Evolutionary conservation across 106 monocot species (phyloP).

Genomic region (Xerophyta viscosa): DNA sequence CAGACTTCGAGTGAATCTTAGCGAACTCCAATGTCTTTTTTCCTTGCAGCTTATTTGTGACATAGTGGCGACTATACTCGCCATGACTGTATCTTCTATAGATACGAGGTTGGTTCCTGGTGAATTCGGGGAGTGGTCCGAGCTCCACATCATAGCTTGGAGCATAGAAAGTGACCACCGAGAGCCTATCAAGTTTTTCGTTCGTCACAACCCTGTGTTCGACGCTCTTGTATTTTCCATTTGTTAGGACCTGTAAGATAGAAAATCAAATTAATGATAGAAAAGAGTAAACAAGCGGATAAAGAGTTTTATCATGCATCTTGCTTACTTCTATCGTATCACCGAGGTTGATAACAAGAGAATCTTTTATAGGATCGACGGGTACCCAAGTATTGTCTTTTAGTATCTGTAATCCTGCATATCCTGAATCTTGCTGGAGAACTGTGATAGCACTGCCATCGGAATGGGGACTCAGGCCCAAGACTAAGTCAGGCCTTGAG

Average conservation of each 20-base stretch:
- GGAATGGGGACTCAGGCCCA: constrained; percentile 61
- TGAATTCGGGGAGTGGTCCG: constrained; percentile 45
- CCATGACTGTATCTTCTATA: constrained; percentile 53
- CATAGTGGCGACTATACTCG: constrained; percentile 53
- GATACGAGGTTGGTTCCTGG: constrained; percentile 15
- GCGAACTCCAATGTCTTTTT: constrained; percentile 63
- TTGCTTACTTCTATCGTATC: constrained; percentile 49
- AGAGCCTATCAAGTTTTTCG: constrained; percentile 28
- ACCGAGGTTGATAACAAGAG: constrained; percentile 63
- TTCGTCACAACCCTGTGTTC: constrained; percentile 58
- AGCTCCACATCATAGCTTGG: constrained; percentile 51
- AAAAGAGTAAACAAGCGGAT: too few species aligned
- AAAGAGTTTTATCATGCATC: too few species aligned
- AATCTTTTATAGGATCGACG: constrained; percentile 30
- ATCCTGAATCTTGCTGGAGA: constrained; percentile 40
- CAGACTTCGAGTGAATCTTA: constrained; percentile 24
- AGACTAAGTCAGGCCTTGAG: constrained; percentile 47
- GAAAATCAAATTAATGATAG: too few species aligned
- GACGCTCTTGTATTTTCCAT: constrained; percentile 70
- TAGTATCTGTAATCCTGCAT: constrained; percentile 43
- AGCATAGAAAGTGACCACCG: constrained; percentile 60
- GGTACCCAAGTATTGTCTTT: constrained; percentile 36
- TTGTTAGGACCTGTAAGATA: constrained; percentile 38
- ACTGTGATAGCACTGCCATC: constrained; percentile 58
- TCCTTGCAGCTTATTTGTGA: constrained; percentile 52